Conservation (phyloP, 129 eudicot species). For the Tagetes patula region DNA sequence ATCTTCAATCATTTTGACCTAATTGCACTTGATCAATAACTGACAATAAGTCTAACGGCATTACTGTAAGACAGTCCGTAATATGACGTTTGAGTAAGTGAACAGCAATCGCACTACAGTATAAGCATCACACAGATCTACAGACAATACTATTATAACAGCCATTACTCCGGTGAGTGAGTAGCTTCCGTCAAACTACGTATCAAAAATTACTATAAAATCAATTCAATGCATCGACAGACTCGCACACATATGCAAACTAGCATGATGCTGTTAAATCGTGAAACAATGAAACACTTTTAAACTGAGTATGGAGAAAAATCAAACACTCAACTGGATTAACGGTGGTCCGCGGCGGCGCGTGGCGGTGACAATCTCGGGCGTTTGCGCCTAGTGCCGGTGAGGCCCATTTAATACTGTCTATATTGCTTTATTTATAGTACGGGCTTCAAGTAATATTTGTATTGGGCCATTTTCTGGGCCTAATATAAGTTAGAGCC, state of each 20-base stretch:
- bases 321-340: constrained; percentile 26
- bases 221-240: background rate
- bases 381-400: background rate
- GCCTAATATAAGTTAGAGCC: background rate
- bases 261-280: background rate
- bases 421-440: background rate
- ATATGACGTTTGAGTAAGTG: constrained; percentile 11
- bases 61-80: background rate
- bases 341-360: background rate
- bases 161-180: background rate
- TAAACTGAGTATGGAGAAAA: constrained; percentile 14
- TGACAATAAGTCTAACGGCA: constrained; percentile 14
- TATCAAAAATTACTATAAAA: background rate
- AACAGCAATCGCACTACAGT: background rate
- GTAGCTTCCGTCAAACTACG: background rate
- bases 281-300: background rate
- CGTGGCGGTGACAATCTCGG: constrained; percentile 8
- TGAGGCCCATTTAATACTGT: background rate
- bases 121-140: constrained; percentile 14
- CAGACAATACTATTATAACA: constrained; percentile 1
- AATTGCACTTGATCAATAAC: constrained; percentile 4
- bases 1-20: constrained; percentile 11
- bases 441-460: background rate
- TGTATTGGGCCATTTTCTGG: constrained; percentile 14
- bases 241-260: background rate